Percentiles rank a stretch among this genome's conserved stretches.
Evolutionary conservation across 1,284 basidiomycete genomes (phyloP).

Genomic region (Austroboletus niveus): DNA sequence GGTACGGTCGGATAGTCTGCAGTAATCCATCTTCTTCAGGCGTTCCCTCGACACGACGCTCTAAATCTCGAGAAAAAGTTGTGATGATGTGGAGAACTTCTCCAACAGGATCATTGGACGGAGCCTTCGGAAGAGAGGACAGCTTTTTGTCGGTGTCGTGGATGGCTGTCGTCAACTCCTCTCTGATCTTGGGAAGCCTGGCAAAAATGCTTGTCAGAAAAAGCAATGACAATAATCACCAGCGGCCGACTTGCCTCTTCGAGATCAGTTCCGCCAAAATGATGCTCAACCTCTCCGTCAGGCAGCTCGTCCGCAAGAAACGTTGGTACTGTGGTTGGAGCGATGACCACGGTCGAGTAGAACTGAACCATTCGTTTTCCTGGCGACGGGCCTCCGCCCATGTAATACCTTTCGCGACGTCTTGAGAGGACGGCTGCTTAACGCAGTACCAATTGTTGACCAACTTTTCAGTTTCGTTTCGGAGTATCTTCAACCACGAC

Average conservation of each 20-base stretch:
- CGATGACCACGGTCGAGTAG: constrained; percentile 52
- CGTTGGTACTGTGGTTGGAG: constrained; percentile 48
- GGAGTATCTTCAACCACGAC: constrained; percentile 58
- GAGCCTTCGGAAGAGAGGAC: constrained; percentile 49
- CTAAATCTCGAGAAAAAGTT: constrained; percentile 45
- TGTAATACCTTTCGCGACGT: constrained; percentile 52
- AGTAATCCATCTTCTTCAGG: constrained; percentile 24
- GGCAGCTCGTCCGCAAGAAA: constrained; percentile 52
- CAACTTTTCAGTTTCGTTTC: constrained; percentile 54
- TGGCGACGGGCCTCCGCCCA: constrained; percentile 57
- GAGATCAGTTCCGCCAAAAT: constrained; percentile 59
- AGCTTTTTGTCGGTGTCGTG: constrained; percentile 37
- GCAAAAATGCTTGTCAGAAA: not conserved
- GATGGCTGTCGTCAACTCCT: constrained; percentile 47
- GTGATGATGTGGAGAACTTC: constrained; percentile 53
- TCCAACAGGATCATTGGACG: constrained; percentile 51
- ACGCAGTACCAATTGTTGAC: constrained; percentile 72
- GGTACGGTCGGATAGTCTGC: constrained; percentile 51
- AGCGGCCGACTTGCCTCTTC: constrained; percentile 41
- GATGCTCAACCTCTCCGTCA: constrained; percentile 53
- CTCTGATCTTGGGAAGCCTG: constrained; percentile 64
- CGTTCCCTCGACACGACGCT: constrained; percentile 48
- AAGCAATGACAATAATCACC: not conserved
- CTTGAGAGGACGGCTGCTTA: constrained; percentile 63
- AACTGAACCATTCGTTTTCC: constrained; percentile 70